A percentile compares a stretch with the other conserved stretches of the same genome.
These are phyloP conservation scores for Suhomyces vadensis DNA, from an alignment of 805 yeast species.

Conservation along the genomic window DNA sequence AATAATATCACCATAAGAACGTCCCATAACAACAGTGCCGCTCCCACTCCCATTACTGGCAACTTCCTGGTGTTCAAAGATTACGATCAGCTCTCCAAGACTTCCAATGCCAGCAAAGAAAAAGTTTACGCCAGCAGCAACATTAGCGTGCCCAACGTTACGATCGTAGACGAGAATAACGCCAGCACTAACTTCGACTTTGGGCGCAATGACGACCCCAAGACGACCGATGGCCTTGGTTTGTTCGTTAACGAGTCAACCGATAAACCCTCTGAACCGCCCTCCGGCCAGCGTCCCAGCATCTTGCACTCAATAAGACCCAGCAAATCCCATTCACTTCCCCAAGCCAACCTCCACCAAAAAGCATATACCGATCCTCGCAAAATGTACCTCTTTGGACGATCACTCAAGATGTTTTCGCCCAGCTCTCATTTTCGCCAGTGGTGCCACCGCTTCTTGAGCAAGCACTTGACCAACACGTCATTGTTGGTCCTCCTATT, in stretches of 20 bases:
- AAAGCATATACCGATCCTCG: neutral
- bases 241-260: neutral
- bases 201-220: neutral
- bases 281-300: neutral
- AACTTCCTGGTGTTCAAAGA: slow-evolving; percentile 10
- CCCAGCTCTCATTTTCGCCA: slow-evolving; percentile 33
- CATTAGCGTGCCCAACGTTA: slow-evolving; percentile 22
- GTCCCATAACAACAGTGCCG: neutral
- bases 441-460: slow-evolving; percentile 29
- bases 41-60: slow-evolving; percentile 10
- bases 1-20: neutral
- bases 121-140: slow-evolving; percentile 16
- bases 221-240: slow-evolving; percentile 3
- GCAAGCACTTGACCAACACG: slow-evolving; percentile 31
- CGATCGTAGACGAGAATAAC: slow-evolving; percentile 10
- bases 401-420: slow-evolving; percentile 32
- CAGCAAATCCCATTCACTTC: neutral
- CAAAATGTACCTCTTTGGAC: slow-evolving; percentile 34
- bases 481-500: slow-evolving; percentile 44
- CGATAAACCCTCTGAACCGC: neutral
- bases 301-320: neutral
- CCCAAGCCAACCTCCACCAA: neutral
- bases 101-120: neutral
- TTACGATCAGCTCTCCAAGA: neutral
- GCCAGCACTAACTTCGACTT: slow-evolving; percentile 3